These are phyloP conservation scores for Xylariaceae sp. DNA, from an alignment of 2,329 filamentous ascomycete species.

Conservation along the genomic window DNA sequence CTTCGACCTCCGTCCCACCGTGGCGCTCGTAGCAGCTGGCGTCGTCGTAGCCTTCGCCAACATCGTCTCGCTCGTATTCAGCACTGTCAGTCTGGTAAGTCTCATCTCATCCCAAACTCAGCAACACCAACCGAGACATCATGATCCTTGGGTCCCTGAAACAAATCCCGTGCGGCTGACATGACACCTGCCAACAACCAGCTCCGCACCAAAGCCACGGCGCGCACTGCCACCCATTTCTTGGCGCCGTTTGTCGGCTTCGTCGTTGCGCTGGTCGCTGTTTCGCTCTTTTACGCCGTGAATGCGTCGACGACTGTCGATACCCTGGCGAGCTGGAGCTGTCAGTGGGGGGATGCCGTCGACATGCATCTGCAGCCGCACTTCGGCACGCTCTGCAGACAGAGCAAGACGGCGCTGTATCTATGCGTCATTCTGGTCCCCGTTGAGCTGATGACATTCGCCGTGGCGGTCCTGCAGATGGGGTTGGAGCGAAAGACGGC, in stretches of 20 bases:
- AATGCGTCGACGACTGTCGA: slow-evolving; percentile 48
- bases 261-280: slow-evolving; percentile 45
- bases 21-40: slow-evolving; percentile 50
- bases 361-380: slow-evolving; percentile 48
- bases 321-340: slow-evolving; percentile 58
- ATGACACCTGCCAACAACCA: slow-evolving; percentile 24
- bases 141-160: neutral
- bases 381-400: slow-evolving; percentile 52
- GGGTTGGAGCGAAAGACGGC: slow-evolving; percentile 38
- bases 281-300: slow-evolving; percentile 53
- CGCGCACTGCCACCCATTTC: slow-evolving; percentile 37
- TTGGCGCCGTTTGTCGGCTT: slow-evolving; percentile 40
- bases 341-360: slow-evolving; percentile 50
- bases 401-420: slow-evolving; percentile 50
- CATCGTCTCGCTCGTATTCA: slow-evolving; percentile 42
- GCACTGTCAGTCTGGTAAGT: slow-evolving; percentile 48
- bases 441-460: slow-evolving; percentile 47
- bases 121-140: neutral
- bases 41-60: slow-evolving; percentile 46
- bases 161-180: slow-evolving; percentile 10
- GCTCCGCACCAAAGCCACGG: slow-evolving; percentile 35
- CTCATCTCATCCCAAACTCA: neutral
- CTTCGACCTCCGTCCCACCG: slow-evolving; percentile 53
- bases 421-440: slow-evolving; percentile 53
- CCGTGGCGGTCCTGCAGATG: slow-evolving; percentile 41